Conservation (phyloP, 2,329 filamentous ascomycete species). For the Neonectria faginata region DNA sequence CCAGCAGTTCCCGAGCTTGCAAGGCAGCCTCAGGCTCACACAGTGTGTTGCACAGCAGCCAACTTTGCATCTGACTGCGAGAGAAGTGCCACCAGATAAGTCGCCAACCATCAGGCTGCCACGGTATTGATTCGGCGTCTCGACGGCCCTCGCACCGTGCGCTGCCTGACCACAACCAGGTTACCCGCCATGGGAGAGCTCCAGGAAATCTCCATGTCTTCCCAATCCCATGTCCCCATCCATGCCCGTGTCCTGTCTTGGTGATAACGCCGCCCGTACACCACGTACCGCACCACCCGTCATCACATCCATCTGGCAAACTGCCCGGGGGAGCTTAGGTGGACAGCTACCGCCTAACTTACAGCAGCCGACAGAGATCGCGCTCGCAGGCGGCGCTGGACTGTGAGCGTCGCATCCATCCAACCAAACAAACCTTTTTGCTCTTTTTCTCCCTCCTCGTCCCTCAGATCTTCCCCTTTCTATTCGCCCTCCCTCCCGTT, state of each 20-base stretch:
- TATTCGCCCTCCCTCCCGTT: constrained; percentile 16
- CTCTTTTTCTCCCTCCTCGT: background rate
- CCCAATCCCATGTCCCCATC: constrained; percentile 18
- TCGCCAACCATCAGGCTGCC: background rate
- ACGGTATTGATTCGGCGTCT: constrained; percentile 3
- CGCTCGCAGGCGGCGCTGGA: constrained; percentile 6
- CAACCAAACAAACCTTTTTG: constrained; percentile 6
- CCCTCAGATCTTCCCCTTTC: constrained; percentile 6
- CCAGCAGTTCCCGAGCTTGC: background rate
- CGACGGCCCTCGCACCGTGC: constrained; percentile 21
- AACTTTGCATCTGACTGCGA: constrained; percentile 7
- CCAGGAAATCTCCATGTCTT: constrained; percentile 13
- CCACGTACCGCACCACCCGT: constrained; percentile 22
- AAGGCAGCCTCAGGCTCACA: constrained; percentile 10
- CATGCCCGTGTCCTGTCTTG: constrained; percentile 21
- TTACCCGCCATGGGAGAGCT: constrained; percentile 5
- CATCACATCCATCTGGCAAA: constrained; percentile 36
- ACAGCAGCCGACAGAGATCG: no score
- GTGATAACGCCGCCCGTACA: constrained; percentile 29
- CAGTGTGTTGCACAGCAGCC: constrained; percentile 16
- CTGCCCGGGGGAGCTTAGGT: constrained; percentile 19
- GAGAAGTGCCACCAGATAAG: background rate
- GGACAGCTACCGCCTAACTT: constrained; percentile 8
- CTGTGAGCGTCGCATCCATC: constrained; percentile 1
- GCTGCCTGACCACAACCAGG: constrained; percentile 13